Evolutionary conservation across 2,329 filamentous ascomycete genomes (phyloP).

Genomic region (Epichloe coenophiala): DNA sequence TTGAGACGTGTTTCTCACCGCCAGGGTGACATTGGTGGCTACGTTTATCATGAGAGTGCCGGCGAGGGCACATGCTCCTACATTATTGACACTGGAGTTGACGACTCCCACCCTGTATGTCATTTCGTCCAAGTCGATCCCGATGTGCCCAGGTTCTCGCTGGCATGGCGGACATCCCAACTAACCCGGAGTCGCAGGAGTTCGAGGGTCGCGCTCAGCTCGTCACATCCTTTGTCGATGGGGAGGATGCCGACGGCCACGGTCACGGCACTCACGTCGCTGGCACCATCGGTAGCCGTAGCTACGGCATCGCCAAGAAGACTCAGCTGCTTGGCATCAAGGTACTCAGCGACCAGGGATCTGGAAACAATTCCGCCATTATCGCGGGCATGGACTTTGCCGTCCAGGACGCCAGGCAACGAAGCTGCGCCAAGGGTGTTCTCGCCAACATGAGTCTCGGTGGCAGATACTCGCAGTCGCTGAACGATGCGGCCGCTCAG

Average conservation of each 20-base stretch:
- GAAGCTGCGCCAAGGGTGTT: slow-evolving; percentile 28
- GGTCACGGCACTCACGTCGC: slow-evolving; percentile 9
- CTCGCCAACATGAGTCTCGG: slow-evolving; percentile 46
- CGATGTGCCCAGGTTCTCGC: no score
- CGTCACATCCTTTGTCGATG: slow-evolving; percentile 14
- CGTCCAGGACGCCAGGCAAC: slow-evolving; percentile 20
- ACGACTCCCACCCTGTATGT: slow-evolving; percentile 20
- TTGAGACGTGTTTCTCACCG: slow-evolving; percentile 21
- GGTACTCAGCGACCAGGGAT: slow-evolving; percentile 25
- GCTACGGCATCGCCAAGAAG: slow-evolving; percentile 28
- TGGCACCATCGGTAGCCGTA: slow-evolving; percentile 18
- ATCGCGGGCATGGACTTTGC: slow-evolving; percentile 33
- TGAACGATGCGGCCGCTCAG: slow-evolving; percentile 36
- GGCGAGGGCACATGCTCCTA: slow-evolving; percentile 29
- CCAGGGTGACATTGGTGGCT: slow-evolving; percentile 15
- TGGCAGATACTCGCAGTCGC: slow-evolving; percentile 27
- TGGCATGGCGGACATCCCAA: background rate
- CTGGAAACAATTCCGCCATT: slow-evolving; percentile 23
- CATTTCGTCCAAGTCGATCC: slow-evolving; percentile 19
- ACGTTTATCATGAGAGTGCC: slow-evolving; percentile 25
- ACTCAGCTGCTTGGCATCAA: slow-evolving; percentile 30
- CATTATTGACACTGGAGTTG: slow-evolving; percentile 32
- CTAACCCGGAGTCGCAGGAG: slow-evolving; percentile 23
- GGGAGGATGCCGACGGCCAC: slow-evolving; percentile 14
- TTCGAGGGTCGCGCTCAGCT: slow-evolving; percentile 21